phyloP scores from a whole-genome alignment of 768 basidiomycete species.

The Mycena crocata region DNA sequence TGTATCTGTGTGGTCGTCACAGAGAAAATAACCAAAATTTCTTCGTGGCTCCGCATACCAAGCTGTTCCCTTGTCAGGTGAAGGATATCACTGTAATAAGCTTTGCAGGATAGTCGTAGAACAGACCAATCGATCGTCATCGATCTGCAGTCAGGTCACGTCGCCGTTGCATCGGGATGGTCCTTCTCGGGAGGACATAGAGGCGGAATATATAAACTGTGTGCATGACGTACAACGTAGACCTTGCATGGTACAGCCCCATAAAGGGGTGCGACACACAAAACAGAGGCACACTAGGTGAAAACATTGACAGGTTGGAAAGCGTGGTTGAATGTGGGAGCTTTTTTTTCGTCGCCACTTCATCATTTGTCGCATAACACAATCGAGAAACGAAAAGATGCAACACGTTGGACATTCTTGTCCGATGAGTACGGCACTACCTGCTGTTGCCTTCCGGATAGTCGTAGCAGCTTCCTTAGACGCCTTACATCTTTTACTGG shows the following conservation, averaged over 20 bases:
- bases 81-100: conserved; percentile 60
- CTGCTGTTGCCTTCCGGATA: conserved; percentile 71
- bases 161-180: conserved; percentile 53
- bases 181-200: conserved; percentile 46
- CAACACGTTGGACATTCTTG: conserved; percentile 63
- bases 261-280: conserved; percentile 75
- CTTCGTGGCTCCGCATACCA: conserved; percentile 68
- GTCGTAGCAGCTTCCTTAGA: no score
- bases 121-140: conserved; percentile 63
- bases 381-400: conserved; percentile 71
- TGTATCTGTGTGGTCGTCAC: conserved; percentile 77
- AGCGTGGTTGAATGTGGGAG: no score
- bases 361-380: conserved; percentile 49
- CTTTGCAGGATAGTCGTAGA: conserved; percentile 69
- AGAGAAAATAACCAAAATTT: conserved; percentile 69
- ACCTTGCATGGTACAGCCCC: conserved; percentile 76
- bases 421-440: conserved; percentile 66
- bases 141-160: conserved; percentile 51
- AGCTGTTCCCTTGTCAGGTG: conserved; percentile 60
- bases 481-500: no score
- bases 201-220: conserved; percentile 68
- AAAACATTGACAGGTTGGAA: conserved; percentile 76
- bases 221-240: conserved; percentile 72
- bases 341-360: conserved; percentile 39
- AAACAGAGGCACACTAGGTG: conserved; percentile 78